Conservation (phyloP, 2,329 filamentous ascomycete genomes). For the Ceratocystis eucalypticola region DNA sequence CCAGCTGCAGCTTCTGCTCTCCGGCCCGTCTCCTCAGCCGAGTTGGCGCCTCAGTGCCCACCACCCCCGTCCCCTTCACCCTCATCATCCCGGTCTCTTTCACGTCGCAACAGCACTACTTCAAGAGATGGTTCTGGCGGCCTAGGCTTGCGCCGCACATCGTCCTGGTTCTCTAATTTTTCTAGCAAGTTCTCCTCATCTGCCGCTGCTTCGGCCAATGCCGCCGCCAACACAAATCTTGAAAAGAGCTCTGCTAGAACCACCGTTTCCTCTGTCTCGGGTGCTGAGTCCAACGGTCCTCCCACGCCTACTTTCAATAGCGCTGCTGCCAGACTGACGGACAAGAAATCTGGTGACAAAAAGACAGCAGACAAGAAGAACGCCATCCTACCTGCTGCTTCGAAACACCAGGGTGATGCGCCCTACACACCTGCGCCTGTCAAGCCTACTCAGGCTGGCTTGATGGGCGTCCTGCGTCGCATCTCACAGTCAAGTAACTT, state of each 20-base stretch:
- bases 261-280: background rate
- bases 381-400: constrained; percentile 44
- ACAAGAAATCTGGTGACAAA: background rate
- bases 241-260: background rate
- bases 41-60: background rate
- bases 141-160: constrained; percentile 38
- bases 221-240: constrained; percentile 22
- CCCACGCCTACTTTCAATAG: constrained; percentile 20
- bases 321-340: constrained; percentile 26
- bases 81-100: constrained; percentile 21
- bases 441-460: constrained; percentile 51
- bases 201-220: constrained; percentile 21
- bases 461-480: constrained; percentile 70
- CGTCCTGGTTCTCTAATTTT: constrained; percentile 87
- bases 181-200: constrained; percentile 78
- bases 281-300: background rate
- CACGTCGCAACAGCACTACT: constrained; percentile 15
- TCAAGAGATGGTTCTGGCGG: constrained; percentile 8
- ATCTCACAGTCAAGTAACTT: constrained; percentile 54
- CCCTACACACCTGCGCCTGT: constrained; percentile 66
- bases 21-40: background rate
- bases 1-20: background rate
- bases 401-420: constrained; percentile 43
- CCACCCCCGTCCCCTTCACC: constrained; percentile 2
- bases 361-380: constrained; percentile 33